Evolutionary conservation across 176 grass and related monocot genomes (phyloP), one percentile per base, ranked within the genome.

Genomic region (Rhynchospora breviuscula): DNA sequence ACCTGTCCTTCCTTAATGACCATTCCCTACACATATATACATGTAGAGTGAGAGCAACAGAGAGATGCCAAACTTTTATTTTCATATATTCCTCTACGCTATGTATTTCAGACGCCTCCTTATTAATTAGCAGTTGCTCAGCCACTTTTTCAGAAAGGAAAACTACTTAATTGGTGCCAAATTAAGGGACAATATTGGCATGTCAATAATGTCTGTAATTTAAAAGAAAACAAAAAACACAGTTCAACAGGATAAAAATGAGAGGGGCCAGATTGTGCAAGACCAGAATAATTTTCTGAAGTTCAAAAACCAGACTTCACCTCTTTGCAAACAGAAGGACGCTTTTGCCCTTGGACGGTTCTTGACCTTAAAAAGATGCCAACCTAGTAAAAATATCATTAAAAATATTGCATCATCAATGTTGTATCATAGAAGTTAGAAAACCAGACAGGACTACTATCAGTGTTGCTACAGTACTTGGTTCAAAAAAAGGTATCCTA

Each of bases 1-100:
- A 63, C 66, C 47, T 83, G 84, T 44, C 84, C 88, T 86, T 89
- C 88, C 59, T 89, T 86, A 40, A 86, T 86, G 23, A 89, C n/a
- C 21, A 49, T 77, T 59, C 88, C 88, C 84, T 89, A 46, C 35
- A 40, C 35, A 40, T 40, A 72, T 53, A 75, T 74, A 21, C 22
- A 17, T 59, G 35, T 58, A 63, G 7, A 14, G 7, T 63, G 56
- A 59, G 46, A 54, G 49, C 26, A 3, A 77, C 48, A 77, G 13
- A 77, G 49, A 57, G 68, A 10, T 46, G 26, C 49, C 7, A 52
- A 10, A 47, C 9, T 48, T 72, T 72, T 69, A 45, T 5, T 72
- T 70, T 72, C 18, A 72, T 48, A 10, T 52, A 48, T 21, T 11
- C 4, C 43, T 72, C 6, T 11, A 70, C 44, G 35, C 44, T 72